Conservation (phyloP, 805 yeast genomes). For the Ogataea pini region DNA sequence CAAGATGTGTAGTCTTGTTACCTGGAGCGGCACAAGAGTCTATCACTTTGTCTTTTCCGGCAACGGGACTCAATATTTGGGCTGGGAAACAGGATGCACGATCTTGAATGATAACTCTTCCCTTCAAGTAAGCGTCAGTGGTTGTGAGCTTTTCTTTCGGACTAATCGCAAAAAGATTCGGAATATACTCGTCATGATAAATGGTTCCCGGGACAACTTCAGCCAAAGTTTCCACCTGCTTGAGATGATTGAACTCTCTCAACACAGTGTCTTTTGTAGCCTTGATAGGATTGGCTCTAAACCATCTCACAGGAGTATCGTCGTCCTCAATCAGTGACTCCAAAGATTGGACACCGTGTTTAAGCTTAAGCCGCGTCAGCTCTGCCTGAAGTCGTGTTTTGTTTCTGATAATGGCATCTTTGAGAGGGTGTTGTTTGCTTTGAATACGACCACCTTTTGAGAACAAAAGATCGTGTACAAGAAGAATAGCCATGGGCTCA, state of each 20-base stretch:
- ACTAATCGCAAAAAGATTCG: conserved; percentile 77
- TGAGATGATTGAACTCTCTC: conserved; percentile 44
- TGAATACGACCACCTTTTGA: conserved; percentile 79
- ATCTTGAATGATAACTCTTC: conserved; percentile 88
- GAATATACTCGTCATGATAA: conserved; percentile 72
- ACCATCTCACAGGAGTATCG: conserved; percentile 79
- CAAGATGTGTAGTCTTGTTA: conserved; percentile 92
- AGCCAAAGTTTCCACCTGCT: conserved; percentile 46
- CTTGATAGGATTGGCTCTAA: conserved; percentile 68
- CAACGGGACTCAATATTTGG: conserved; percentile 63
- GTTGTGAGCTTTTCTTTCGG: conserved; percentile 71
- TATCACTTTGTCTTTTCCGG: conserved; percentile 60
- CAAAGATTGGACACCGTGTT: conserved; percentile 60
- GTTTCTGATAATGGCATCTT: conserved; percentile 75
- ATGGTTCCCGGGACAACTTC: conserved; percentile 54
- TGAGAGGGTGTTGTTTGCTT: conserved; percentile 84
- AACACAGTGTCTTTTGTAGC: conserved; percentile 42
- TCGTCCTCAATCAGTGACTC: conserved; percentile 56
- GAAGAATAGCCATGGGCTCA: conserved; percentile 55
- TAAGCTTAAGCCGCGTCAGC: conserved; percentile 71
- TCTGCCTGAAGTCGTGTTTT: conserved; percentile 85
- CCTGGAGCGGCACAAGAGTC: conserved; percentile 99
- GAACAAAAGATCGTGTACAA: conserved; percentile 81
- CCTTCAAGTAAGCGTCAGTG: conserved; percentile 68
- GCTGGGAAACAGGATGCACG: conserved; percentile 98